These are phyloP conservation scores for Lactifluus hygrophoroides DNA, from an alignment of 768 basidiomycete species.

Conservation along the genomic window DNA sequence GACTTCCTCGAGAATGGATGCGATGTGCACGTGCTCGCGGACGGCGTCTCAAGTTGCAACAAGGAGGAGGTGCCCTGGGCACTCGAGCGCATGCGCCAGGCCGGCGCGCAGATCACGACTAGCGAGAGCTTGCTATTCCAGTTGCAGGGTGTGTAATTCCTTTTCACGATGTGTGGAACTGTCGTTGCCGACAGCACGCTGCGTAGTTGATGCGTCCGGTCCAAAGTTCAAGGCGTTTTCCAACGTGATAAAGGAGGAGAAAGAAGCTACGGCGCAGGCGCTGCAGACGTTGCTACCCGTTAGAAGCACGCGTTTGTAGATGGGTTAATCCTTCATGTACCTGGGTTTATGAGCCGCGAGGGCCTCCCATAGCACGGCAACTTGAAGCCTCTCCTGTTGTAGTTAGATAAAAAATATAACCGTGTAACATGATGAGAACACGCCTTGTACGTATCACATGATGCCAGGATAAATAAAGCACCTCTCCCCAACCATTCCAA, in stretches of 20 bases:
- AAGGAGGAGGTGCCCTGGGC: constrained; percentile 72
- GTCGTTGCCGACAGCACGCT: constrained; percentile 15
- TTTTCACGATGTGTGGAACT: constrained; percentile 6
- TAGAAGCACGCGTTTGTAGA: not conserved
- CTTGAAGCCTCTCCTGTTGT: too few relatives aligned
- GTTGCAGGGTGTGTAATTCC: constrained; percentile 46
- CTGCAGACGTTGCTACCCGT: constrained; percentile 28
- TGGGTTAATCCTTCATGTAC: too few relatives aligned
- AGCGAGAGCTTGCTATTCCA: constrained; percentile 79
- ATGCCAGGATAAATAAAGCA: not conserved
- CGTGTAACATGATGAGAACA: not conserved
- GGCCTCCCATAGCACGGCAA: too few relatives aligned
- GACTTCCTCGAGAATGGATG: constrained; percentile 47
- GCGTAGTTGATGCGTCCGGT: constrained; percentile 47
- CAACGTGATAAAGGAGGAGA: constrained; percentile 67
- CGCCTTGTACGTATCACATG: not conserved
- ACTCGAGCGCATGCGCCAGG: constrained; percentile 54
- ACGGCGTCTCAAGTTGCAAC: constrained; percentile 80
- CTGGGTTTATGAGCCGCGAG: too few relatives aligned
- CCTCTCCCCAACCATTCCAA: too few relatives aligned
- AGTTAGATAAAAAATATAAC: too few relatives aligned
- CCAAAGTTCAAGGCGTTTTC: constrained; percentile 68
- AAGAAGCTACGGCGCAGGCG: constrained; percentile 44
- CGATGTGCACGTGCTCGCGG: constrained; percentile 65
- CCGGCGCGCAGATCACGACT: constrained; percentile 71